Base-by-base conservation (phyloP, 2,329 filamentous ascomycete genomes). In the Claviceps maximensis region DNA sequence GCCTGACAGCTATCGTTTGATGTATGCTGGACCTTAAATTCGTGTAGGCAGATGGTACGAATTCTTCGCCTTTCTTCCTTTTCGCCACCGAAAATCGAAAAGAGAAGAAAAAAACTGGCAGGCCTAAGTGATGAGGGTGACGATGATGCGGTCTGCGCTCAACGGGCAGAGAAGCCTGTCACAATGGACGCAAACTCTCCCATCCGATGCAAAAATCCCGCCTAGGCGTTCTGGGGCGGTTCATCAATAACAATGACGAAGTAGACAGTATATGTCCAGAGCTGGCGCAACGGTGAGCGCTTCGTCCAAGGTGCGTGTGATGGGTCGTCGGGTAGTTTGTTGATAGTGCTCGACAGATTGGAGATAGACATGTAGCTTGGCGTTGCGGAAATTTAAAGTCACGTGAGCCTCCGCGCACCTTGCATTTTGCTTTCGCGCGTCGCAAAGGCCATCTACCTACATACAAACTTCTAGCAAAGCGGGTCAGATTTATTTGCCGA, bases 101-200 rank as follows among this genome's bases (percentile, higher is more conserved):
- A 25, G 33, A 23, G 36, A 45, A 52, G 23, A 44, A 25, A 47
- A 27, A 23, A 5, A 17, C 40, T 46, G 25, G 29, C 23, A 44
- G 48, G 40, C 51, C 40, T 13, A 15, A 40, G 49, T n/a, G 44
- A 47, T 27, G 41, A 36, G 53, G 57, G 49, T 51, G 4, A 13
- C 13, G 27, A 47, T 13, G 45, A 47, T 47, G 25, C 45, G 15
- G 17, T 47, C 27, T 61, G 61, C 63, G 60, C 62, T 71, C 63
- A 71, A 67, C 67, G 72, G 71, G 71, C 75, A 70, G 67, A 65
- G 66, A 68, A 71, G 75, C 76, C 74, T 70, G 71, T 71, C 68
- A 70, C 68, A 65, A 67, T 65, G 60, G 62, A 66, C 63, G 67
- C 64, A 65, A 65, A 64, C 64, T 67, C 67, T 69, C 72, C 69